Evolutionary conservation across 495 filamentous ascomycete species (phyloP), one percentile per base, ranked within the genome.

Genomic region (Penicillium crystallinum): DNA sequence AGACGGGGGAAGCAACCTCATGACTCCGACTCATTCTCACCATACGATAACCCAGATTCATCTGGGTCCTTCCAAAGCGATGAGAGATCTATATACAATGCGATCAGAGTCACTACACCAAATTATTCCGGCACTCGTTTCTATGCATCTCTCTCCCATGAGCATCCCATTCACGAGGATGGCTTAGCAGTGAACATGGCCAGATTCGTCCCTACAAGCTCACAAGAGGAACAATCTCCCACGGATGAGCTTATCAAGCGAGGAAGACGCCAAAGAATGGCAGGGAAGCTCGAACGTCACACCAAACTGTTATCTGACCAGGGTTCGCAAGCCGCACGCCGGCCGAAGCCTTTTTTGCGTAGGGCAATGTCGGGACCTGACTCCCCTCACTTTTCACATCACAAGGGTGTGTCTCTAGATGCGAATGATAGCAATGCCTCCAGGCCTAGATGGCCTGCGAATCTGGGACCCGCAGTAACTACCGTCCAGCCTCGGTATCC

Each of bases 31-130:
- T 56, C 52, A 8, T 38, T 27, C 21, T 53, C 55, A 25, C 45
- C 53, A 12, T 51, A 54, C 19, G 37, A 55, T 23, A 46, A 66
- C 35, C 43, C 62, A n/a, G 61, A 62, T 27, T 76, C 71, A 3
- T 71, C 62, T 0, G 66, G 67, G 37, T 64, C 62, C 35, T 54
- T 53, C 30, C 66, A 63, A 10, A 77, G 72, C 48, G 64, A 70
- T 27, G 73, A 75, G 41, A 64, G 56, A 40, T 70, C 63, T 5
- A 73, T 78, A 11, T 77, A 65, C 54, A 71, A 77, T 60, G 77
- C 77, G 6, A 46, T 57, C 43, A 53, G 63, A 46, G 60, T 59
- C 37, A 60, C 57, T 21, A 64, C 67, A 4, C 36, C 49, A 12
- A 56, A 45, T 22, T 55, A 66, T 7, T 39, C 48, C 14, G 58